phyloP scores from a whole-genome alignment of 805 yeast genomes.

The Peterozyma toletana region DNA sequence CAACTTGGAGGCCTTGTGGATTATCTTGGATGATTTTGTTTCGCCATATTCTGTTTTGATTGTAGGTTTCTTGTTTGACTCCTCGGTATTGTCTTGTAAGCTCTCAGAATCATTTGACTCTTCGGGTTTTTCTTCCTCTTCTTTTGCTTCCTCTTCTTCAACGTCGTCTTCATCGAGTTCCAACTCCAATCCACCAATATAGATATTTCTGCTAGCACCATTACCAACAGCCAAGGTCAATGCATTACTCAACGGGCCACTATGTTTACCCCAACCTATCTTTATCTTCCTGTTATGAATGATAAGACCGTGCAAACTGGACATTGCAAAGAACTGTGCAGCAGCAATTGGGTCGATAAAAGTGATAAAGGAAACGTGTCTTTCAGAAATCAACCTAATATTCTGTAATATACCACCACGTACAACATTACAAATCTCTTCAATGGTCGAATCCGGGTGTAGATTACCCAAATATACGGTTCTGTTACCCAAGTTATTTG shows the following conservation, averaged over 20 bases:
- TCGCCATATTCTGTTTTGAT: not conserved
- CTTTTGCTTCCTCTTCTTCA: conserved; percentile 16
- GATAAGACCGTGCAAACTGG: conserved; percentile 81
- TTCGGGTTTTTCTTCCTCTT: not conserved
- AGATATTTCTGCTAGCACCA: conserved; percentile 92
- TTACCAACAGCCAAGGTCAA: conserved; percentile 83
- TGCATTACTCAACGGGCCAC: conserved; percentile 86
- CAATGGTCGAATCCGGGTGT: conserved; percentile 81
- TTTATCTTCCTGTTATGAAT: conserved; percentile 82
- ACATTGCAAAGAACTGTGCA: conserved; percentile 93
- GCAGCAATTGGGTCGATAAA: conserved; percentile 97
- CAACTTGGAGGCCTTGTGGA: conserved; percentile 31
- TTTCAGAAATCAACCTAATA: conserved; percentile 71
- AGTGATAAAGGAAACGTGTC: conserved; percentile 91
- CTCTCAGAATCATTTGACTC: not conserved
- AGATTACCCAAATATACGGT: conserved; percentile 88
- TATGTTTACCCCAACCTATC: conserved; percentile 97
- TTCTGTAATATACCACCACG: conserved; percentile 90
- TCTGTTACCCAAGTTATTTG: conserved; percentile 85
- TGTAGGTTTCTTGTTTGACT: not conserved
- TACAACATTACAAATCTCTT: conserved; percentile 92
- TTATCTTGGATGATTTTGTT: not conserved
- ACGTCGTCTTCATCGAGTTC: conserved; percentile 13
- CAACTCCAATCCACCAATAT: conserved; percentile 54
- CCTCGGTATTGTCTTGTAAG: not conserved